A percentile compares a stretch with the other conserved stretches of the same genome.
Evolutionary conservation across 306 rosid species (phyloP).

Genomic region (Mimosa bimucronata): DNA sequence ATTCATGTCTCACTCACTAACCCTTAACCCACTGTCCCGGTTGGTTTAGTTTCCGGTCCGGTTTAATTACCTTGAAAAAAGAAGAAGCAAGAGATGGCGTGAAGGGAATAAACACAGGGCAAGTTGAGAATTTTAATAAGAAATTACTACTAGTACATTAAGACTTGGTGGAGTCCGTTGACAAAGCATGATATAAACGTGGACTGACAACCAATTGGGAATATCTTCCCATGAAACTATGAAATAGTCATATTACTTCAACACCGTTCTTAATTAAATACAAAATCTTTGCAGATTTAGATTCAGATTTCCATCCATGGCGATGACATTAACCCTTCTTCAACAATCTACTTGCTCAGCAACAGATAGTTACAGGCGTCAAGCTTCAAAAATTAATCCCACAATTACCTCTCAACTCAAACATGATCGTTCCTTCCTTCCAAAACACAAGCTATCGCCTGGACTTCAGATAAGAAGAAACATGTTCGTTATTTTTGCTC

Average conservation of each 20-base stretch:
- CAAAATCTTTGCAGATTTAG: neutral
- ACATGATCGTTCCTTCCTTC: neutral
- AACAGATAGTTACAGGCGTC: neutral
- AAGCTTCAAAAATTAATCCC: conserved; percentile 30
- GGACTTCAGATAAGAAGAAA: conserved; percentile 19
- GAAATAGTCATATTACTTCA: neutral
- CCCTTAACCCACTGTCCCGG: too few species aligned
- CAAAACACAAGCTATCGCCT: conserved; percentile 9
- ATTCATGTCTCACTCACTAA: too few species aligned
- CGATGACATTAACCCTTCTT: neutral
- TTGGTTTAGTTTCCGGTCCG: too few species aligned
- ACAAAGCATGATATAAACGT: neutral
- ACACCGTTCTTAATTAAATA: neutral
- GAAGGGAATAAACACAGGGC: neutral
- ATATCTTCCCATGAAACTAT: neutral
- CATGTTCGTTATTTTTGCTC: conserved; percentile 31
- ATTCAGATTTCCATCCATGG: conserved; percentile 7
- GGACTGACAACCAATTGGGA: neutral
- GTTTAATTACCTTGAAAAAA: too few species aligned
- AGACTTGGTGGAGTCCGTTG: neutral
- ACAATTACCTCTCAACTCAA: conserved; percentile 33
- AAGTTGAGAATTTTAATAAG: neutral
- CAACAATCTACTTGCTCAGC: conserved; percentile 9
- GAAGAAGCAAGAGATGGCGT: neutral
- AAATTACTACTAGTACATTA: neutral